A percentile compares a stretch with the other conserved stretches of the same genome.
phyloP scores from a whole-genome alignment of 345 rosid species.

The Salix dunnii region DNA sequence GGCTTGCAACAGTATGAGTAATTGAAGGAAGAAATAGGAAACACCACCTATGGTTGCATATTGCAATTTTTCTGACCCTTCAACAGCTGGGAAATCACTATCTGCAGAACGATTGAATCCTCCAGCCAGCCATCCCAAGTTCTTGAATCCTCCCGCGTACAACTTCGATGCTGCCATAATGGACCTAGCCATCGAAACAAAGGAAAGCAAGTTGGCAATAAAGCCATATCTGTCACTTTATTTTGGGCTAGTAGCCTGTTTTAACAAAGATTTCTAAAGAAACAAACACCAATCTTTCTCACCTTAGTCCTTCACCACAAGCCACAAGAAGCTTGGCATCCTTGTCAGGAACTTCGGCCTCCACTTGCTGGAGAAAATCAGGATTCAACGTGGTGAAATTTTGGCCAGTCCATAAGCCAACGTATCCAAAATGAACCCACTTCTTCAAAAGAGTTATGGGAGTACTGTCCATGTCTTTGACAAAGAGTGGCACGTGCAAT shows the following conservation, averaged over 20 bases:
- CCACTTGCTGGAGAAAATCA: slow-evolving; percentile 50
- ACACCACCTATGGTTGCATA: slow-evolving; percentile 85
- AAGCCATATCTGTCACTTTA: not conserved
- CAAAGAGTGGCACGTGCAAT: slow-evolving; percentile 70
- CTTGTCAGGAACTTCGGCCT: slow-evolving; percentile 54
- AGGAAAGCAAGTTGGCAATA: not conserved
- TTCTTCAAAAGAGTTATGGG: slow-evolving; percentile 76
- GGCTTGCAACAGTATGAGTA: slow-evolving; percentile 50
- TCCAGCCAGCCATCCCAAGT: slow-evolving; percentile 80
- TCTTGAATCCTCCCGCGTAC: slow-evolving; percentile 53
- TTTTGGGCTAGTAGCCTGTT: not conserved
- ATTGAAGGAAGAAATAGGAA: slow-evolving; percentile 55
- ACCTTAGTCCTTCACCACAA: slow-evolving; percentile 96
- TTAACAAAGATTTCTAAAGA: too few relatives aligned
- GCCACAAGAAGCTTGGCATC: slow-evolving; percentile 66
- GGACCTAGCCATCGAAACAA: slow-evolving; percentile 35
- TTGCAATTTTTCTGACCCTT: slow-evolving; percentile 66
- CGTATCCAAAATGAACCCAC: slow-evolving; percentile 90
- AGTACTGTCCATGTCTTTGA: slow-evolving; percentile 61
- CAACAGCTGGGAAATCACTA: slow-evolving; percentile 52
- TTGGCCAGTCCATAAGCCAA: slow-evolving; percentile 95
- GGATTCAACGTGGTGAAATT: slow-evolving; percentile 64
- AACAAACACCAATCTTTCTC: not conserved
- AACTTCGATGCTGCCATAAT: slow-evolving; percentile 60
- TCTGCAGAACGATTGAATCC: slow-evolving; percentile 67